These are phyloP conservation scores for Leptodermis oblonga DNA, from an alignment of 257 asterid genomes.

Conservation along the genomic window DNA sequence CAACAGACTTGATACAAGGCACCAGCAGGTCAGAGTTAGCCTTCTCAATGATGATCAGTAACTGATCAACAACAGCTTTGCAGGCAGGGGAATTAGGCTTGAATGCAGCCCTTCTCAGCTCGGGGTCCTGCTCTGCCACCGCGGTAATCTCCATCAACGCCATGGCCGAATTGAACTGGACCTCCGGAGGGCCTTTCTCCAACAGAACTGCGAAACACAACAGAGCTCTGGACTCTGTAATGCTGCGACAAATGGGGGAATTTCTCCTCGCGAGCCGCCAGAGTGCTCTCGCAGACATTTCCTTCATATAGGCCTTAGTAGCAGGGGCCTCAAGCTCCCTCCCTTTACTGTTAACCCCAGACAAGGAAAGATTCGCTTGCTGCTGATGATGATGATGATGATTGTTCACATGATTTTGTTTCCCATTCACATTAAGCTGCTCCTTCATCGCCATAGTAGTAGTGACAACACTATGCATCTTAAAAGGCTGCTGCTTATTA, in stretches of 20 bases:
- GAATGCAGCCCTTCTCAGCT: conserved; percentile 41
- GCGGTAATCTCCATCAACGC: conserved; percentile 56
- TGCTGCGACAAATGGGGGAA: conserved; percentile 67
- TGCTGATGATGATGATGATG: conserved; percentile 41
- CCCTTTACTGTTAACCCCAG: conserved; percentile 48
- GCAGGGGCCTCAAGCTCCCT: conserved; percentile 72
- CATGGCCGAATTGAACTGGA: conserved; percentile 69
- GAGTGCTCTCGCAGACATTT: conserved; percentile 84
- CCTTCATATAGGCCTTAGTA: conserved; percentile 63
- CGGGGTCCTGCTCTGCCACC: conserved; percentile 37
- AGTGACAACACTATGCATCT: conserved; percentile 54
- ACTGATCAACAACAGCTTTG: conserved; percentile 42
- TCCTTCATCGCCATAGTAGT: conserved; percentile 51
- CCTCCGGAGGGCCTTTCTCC: conserved; percentile 65
- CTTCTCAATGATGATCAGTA: conserved; percentile 27
- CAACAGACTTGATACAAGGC: conserved; percentile 37
- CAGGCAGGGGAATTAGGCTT: conserved; percentile 44
- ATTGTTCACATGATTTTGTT: conserved; percentile 5
- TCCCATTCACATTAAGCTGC: conserved; percentile 16
- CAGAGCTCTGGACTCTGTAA: conserved; percentile 75
- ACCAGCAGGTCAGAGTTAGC: conserved; percentile 29
- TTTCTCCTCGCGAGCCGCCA: conserved; percentile 67
- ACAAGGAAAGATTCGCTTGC: conserved; percentile 27
- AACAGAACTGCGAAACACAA: conserved; percentile 65
- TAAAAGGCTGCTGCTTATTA: conserved; percentile 23